These are phyloP conservation scores for Suhomyces tanzawaensis DNA, from an alignment of 805 yeast genomes.

Conservation along the genomic window DNA sequence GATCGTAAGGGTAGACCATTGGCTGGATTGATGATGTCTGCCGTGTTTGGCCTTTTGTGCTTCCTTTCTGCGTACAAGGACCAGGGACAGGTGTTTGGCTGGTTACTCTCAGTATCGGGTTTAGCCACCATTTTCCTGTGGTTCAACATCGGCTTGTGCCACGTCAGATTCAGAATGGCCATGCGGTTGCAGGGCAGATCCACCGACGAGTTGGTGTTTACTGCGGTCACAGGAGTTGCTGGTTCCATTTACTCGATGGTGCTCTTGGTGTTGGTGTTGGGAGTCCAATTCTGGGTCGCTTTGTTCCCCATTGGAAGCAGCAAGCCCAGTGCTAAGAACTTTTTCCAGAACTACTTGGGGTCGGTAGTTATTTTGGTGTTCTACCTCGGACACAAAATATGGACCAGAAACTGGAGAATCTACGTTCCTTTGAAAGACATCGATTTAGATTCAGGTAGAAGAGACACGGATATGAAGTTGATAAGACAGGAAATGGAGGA, in stretches of 20 bases:
- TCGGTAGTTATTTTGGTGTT: conserved; percentile 21
- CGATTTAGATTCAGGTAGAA: conserved; percentile 27
- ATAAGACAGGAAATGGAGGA: conserved; percentile 21
- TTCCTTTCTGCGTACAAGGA: conserved; percentile 15
- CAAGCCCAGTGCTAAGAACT: conserved; percentile 17
- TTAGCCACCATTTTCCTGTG: conserved; percentile 36
- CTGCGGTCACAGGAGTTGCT: conserved; percentile 21
- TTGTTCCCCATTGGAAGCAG: conserved; percentile 20
- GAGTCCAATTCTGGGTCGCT: conserved; percentile 28
- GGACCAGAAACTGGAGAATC: conserved; percentile 17
- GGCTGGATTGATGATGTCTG: conserved; percentile 13
- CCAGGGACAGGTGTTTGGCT: conserved; percentile 17
- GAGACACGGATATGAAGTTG: conserved; percentile 21
- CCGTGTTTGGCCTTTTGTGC: conserved; percentile 15
- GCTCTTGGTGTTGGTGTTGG: conserved; percentile 20
- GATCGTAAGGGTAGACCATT: conserved; percentile 18
- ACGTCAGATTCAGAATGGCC: conserved; percentile 32
- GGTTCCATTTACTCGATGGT: conserved; percentile 26
- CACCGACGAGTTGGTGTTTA: conserved; percentile 21
- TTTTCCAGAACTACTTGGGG: conserved; percentile 27
- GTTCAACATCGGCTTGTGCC: conserved; percentile 35
- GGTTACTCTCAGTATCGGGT: conserved; percentile 37
- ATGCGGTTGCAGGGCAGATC: conserved; percentile 23
- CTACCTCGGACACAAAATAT: conserved; percentile 24
- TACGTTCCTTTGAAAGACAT: conserved; percentile 19